Base-by-base conservation (phyloP, 306 rosid species). In the Potentilla sterilis region DNA sequence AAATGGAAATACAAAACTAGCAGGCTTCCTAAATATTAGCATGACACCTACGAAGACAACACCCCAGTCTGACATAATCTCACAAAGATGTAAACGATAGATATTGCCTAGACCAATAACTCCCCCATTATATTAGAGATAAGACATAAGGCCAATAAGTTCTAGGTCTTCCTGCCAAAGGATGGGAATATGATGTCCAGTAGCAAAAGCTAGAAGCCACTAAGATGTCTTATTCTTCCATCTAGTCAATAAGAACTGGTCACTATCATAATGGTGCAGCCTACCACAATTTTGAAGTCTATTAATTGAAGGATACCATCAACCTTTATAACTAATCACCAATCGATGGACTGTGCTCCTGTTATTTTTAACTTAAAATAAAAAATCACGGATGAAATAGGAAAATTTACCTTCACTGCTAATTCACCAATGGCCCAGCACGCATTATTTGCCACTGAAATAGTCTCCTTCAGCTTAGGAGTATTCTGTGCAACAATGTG, bases 371-470 rank as follows among this genome's bases (percentile, higher is more conserved):
- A 66, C n/a, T 40, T 40, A 12, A 16, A 11, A 40, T 3, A 19
- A 2, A 18, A 68, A 13, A 10, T 28, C 44, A 32, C 46, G 35
- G 69, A 43, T 54, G 41, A 43, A 74, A 74, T 58, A 28, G 54
- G 24, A 68, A 75, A 65, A 35, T 86, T 67, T 89, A 92, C 99
- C 98, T 96, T 96, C 57, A 96, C 87, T 22, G 98, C 97, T 80
- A 96, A 77, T 77, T 96, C 99, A 79, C 99, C 99, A 71, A 96
- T 92, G 47, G 97, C 96, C 99, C 99, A 96, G 81, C 99, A 96
- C 40, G 99, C 99, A 87, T 96, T 96, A 83, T 96, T 96, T 78
- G 99, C 99, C 71, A 96, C 97, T 44, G 98, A 96, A 84, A 89
- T 80, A 75, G 90, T 90, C 80, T 89, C 94, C 81, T 85, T 88